phyloP scores from a whole-genome alignment of 2,329 filamentous ascomycete genomes.

The Beauveria scarabaeidicola region DNA sequence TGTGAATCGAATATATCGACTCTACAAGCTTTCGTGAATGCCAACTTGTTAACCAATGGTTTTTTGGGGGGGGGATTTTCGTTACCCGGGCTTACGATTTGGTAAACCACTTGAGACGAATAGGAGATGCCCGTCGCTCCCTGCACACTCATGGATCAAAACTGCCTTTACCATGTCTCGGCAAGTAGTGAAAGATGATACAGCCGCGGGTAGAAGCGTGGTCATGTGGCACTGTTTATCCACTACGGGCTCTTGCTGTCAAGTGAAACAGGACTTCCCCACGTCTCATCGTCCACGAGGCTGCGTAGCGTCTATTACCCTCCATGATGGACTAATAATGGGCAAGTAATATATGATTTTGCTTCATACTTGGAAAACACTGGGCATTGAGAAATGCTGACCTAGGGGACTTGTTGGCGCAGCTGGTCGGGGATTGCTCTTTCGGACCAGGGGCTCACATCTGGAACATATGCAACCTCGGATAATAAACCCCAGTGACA shows the following conservation, averaged over 20 bases:
- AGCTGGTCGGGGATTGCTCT: neutral
- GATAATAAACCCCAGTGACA: neutral
- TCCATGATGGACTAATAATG: no score
- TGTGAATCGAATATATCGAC: no score
- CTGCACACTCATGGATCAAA: neutral
- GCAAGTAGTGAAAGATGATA: neutral
- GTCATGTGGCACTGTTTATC: conserved; percentile 1
- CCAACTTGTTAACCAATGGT: no score
- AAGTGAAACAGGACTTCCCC: neutral
- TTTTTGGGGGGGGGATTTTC: no score
- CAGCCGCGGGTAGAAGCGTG: neutral
- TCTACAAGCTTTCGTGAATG: no score
- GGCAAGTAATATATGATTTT: no score
- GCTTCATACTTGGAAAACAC: neutral
- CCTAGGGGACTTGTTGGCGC: neutral
- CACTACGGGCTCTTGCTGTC: neutral
- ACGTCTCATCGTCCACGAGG: neutral
- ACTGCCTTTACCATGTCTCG: neutral
- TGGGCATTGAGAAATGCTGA: no score
- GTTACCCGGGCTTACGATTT: no score
- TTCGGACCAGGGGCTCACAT: neutral
- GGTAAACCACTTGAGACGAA: neutral
- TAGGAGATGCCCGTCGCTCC: neutral
- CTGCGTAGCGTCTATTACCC: neutral
- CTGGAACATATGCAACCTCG: neutral